phyloP scores from a whole-genome alignment of 1,139 yeast genomes.

The Suhomyces atakaporum region DNA sequence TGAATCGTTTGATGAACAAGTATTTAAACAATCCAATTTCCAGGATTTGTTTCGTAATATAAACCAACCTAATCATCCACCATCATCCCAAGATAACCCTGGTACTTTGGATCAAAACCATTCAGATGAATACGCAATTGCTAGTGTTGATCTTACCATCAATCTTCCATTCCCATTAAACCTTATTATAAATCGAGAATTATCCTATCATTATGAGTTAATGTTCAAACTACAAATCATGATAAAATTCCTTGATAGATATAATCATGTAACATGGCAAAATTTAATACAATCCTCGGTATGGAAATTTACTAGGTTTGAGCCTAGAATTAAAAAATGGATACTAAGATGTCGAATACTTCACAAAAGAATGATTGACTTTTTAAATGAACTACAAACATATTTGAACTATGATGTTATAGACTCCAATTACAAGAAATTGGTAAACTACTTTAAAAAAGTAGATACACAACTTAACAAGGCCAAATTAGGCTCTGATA shows the following conservation, averaged over 20 bases:
- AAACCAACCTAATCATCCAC: slow-evolving; percentile 4
- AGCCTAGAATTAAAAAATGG: slow-evolving; percentile 53
- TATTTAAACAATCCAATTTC: slow-evolving; percentile 36
- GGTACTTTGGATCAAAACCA: slow-evolving; percentile 48
- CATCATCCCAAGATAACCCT: slow-evolving; percentile 16
- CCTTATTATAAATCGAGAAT: slow-evolving; percentile 67
- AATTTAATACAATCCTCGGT: slow-evolving; percentile 66
- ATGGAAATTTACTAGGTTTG: slow-evolving; percentile 59
- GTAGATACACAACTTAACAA: slow-evolving; percentile 20
- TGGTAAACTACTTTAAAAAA: slow-evolving; percentile 30
- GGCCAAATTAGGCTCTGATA: slow-evolving; percentile 17
- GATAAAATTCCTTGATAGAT: slow-evolving; percentile 60
- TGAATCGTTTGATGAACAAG: slow-evolving; percentile 63
- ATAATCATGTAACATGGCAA: slow-evolving; percentile 69
- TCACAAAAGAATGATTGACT: slow-evolving; percentile 63
- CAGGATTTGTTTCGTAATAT: slow-evolving; percentile 34
- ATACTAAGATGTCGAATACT: slow-evolving; percentile 57
- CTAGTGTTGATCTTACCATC: slow-evolving; percentile 61
- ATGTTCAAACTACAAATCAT: slow-evolving; percentile 72
- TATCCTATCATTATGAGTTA: slow-evolving; percentile 76
- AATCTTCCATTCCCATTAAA: slow-evolving; percentile 85
- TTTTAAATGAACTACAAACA: slow-evolving; percentile 55
- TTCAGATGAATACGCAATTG: slow-evolving; percentile 35
- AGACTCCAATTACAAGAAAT: slow-evolving; percentile 53
- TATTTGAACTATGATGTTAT: slow-evolving; percentile 65